These are phyloP conservation scores for Tuber calosporum DNA, from an alignment of 495 filamentous ascomycete species.

Conservation along the genomic window DNA sequence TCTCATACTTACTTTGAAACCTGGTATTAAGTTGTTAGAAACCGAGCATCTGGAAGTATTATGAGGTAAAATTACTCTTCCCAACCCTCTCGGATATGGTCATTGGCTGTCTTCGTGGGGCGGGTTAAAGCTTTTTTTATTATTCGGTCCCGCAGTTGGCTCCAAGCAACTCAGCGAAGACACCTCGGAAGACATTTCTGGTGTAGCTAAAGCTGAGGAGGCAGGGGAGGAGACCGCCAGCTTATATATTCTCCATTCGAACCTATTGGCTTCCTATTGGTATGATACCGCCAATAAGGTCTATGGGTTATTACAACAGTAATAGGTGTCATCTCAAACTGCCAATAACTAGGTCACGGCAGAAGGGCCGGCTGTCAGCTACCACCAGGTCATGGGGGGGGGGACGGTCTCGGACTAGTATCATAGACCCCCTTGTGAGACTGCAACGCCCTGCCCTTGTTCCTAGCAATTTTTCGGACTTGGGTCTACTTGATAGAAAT, in stretches of 20 bases:
- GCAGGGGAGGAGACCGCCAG: neutral
- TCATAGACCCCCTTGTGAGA: no score
- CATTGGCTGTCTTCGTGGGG: neutral
- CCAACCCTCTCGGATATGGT: neutral
- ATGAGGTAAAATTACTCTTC: neutral
- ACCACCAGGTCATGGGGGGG: no score
- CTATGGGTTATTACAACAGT: neutral
- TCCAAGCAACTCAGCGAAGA: neutral
- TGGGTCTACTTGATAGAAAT: no score
- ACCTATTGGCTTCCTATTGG: neutral
- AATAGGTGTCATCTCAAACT: neutral
- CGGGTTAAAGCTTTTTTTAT: neutral
- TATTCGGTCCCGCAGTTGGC: neutral
- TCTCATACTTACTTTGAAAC: neutral
- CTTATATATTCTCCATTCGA: neutral
- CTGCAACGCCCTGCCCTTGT: no score
- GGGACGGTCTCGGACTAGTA: no score
- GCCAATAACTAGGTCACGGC: neutral
- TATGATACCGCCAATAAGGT: neutral
- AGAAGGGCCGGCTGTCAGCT: no score
- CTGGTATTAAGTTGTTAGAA: neutral
- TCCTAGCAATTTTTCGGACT: no score
- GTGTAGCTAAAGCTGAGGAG: neutral
- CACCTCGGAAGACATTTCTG: neutral
- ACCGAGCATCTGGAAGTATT: neutral